Evolutionary conservation across 2,329 filamentous ascomycete genomes (phyloP), one percentile per base, ranked within the genome.

Genomic region (Paecilomyces variotii): DNA sequence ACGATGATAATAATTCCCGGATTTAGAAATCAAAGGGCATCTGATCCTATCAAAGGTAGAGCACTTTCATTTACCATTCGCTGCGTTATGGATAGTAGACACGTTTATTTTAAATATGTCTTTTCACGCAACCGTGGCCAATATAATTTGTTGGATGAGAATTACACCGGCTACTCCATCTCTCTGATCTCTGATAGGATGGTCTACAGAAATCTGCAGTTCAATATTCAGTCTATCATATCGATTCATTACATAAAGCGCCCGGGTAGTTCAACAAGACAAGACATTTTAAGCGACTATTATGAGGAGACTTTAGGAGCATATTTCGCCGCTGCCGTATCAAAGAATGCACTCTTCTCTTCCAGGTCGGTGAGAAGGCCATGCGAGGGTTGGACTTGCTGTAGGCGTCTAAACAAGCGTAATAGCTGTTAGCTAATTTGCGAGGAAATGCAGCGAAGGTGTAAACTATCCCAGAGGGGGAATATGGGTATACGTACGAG

Each of bases 341-440:
- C 90, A 71, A 97, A 97, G 59, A 91, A 76, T n/a, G 81, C 83
- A 73, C 86, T 90, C 86, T 96, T 97, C 76, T 91, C 90, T 68
- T 86, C 82, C 66, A 96, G 76, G 66, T 96, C 92, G 49, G 75
- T 72, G 59, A 97, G 73, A 61, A 94, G 79, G 34, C 84, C 77
- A 74, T 97, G 91, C 56, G 87, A 76, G 27, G 87, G 82, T 57
- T 88, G 82, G 14, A 78, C 76, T 56, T 80, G 82, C 59, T 70
- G 63, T 64, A 85, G 71, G 26, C 60, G 69, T 28, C 74, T 76
- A 58, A 10, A 10, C 19, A 34, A 56, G 27, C 7, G 35, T 4
- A 2, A n/a, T 12, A 28, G 50, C 7, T 34, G 27, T 27, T 14
- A 32, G 30, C 26, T n/a, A 27, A 9, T 3, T 52, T 52, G 6